Base-by-base conservation (phyloP, 768 basidiomycete species). In the Inosperma sp. region DNA sequence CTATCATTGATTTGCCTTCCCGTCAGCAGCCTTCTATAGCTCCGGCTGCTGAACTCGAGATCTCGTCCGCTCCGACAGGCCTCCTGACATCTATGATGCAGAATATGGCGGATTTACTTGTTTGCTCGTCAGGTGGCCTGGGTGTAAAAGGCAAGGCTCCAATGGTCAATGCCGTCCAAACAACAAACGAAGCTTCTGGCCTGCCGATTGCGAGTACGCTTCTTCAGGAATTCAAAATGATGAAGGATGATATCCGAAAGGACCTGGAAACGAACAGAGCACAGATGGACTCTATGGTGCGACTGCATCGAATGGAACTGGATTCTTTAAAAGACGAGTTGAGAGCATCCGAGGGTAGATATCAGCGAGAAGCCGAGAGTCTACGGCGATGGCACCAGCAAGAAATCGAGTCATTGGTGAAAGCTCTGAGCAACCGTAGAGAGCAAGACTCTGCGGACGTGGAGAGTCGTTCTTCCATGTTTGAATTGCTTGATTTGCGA, bases 41-140 rank as follows among this genome's bases (percentile, higher is more conserved):
- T 13, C 33, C 4, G 39, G 21, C 19, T 23, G 17, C 35, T 27
- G 3, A 35, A 31, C 21, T 34, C 25, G 50, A 34, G 12, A 19
- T 10, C 19, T 19, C 26, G 23, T 25, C 49, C 12, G 34, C 39
- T 1, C 29, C 41, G 16, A 25, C 53, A 7, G 33, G 42, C 37
- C 48, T 50, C 31, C 26, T 55, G 17, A 41, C 37, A 27, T 55
- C 53, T 23, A 45, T 55, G 35, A 55, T 55, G 49, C 48, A 49
- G 22, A 51, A 51, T 25, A 25, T 55, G 53, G 53, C 48, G n/a
- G 49, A 55, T 23, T 22, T 50, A 30, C 48, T 55, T 6, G 53
- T 50, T 14, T 46, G 30, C 27, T 33, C 29, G 9, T 36, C 9
- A 29, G 6, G 19, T 5, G 31, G 42, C 17, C 27, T 33, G 16